Evolutionary conservation across 73 alveolate genomes (phyloP).

Genomic region (Stentor coeruleus): DNA sequence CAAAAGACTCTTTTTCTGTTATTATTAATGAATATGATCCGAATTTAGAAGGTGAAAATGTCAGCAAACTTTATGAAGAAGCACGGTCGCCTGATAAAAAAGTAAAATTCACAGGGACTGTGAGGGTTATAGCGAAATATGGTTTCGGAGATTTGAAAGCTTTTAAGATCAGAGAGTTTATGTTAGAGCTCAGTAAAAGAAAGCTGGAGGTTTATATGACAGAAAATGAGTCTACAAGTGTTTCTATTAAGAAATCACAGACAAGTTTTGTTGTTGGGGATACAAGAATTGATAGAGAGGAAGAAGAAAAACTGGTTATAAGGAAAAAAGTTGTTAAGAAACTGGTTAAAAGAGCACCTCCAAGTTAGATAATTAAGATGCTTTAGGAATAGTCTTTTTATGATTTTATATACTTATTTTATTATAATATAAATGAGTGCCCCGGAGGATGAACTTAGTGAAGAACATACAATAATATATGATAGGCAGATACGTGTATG

Average conservation of each 20-base stretch:
- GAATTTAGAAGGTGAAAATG: not conserved
- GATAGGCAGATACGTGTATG: slow-evolving; percentile 13
- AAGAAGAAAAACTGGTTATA: not conserved
- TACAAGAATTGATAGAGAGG: not conserved
- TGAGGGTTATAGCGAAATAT: not conserved
- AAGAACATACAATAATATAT: not conserved
- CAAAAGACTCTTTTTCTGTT: not conserved
- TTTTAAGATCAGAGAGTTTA: not conserved
- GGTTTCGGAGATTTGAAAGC: not conserved
- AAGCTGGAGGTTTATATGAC: not conserved
- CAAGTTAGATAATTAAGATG: no score
- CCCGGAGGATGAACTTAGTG: not conserved
- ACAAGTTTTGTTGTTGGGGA: not conserved
- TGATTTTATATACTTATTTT: no score
- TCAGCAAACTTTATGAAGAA: not conserved
- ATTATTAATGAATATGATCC: not conserved
- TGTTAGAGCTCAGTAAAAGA: not conserved
- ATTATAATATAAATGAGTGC: not conserved
- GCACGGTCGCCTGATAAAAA: not conserved
- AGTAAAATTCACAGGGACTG: not conserved
- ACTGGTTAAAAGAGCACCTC: not conserved
- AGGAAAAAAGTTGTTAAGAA: not conserved
- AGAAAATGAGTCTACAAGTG: not conserved
- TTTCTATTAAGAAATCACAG: no score
- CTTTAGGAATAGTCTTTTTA: no score